Evolutionary conservation across 2,329 filamentous ascomycete species (phyloP).

Genomic region (Diaporthe sp.): DNA sequence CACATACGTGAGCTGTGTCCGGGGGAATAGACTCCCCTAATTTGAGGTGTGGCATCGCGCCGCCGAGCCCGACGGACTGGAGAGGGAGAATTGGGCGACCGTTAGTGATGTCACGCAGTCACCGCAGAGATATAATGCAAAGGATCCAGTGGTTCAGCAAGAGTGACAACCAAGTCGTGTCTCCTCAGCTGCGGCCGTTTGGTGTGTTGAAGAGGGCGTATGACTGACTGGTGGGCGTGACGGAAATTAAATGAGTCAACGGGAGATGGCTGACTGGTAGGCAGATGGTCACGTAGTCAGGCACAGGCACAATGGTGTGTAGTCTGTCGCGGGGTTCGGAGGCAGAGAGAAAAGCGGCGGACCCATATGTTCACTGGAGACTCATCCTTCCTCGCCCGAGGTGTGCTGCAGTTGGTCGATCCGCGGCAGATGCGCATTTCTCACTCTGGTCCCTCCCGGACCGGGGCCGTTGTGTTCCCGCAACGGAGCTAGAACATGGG

Average conservation of each 20-base stretch:
- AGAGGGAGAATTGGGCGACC: background rate
- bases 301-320: background rate
- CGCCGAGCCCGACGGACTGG: background rate
- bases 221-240: slow-evolving; percentile 14
- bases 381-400: background rate
- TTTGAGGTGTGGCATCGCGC: slow-evolving; percentile 62
- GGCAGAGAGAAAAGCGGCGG: background rate
- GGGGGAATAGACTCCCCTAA: slow-evolving; percentile 82
- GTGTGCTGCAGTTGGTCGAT: background rate
- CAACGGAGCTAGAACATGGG: slow-evolving; percentile 29
- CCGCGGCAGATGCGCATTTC: slow-evolving; percentile 3
- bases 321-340: background rate
- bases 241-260: background rate
- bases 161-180: background rate
- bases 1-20: slow-evolving; percentile 83
- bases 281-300: background rate
- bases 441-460: slow-evolving; percentile 1
- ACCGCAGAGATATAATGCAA: background rate
- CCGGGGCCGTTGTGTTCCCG: slow-evolving; percentile 23
- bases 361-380: slow-evolving; percentile 5
- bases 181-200: background rate
- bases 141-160: background rate
- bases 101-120: background rate
- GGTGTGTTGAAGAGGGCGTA: background rate
- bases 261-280: background rate